Conservation (phyloP, 257 asterid genomes). For the Fraxinus quadrangulata region DNA sequence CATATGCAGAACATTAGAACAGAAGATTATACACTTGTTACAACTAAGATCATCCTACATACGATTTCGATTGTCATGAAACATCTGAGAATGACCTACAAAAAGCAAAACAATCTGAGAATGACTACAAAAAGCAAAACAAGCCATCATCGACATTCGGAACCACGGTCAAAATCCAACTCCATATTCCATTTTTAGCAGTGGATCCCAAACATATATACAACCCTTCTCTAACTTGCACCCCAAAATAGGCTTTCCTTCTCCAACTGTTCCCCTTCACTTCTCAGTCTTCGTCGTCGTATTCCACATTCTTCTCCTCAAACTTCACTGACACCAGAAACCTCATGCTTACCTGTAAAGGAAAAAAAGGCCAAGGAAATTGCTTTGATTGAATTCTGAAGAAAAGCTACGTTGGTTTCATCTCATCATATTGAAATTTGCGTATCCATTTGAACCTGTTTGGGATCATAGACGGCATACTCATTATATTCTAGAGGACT, state of each 20-base stretch:
- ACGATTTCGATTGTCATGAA: neutral
- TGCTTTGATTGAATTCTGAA: neutral
- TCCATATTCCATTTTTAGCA: neutral
- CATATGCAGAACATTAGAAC: neutral
- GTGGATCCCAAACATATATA: conserved; percentile 14
- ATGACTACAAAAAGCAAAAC: conserved; percentile 8
- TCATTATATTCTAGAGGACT: conserved; percentile 77
- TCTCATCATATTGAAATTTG: neutral
- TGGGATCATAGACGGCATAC: conserved; percentile 79
- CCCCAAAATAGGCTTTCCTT: neutral
- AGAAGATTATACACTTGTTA: neutral
- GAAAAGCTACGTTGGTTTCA: neutral
- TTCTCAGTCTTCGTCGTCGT: conserved; percentile 40
- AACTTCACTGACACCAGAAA: conserved; percentile 75
- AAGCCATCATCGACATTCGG: neutral
- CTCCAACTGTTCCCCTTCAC: neutral
- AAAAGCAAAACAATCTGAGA: conserved; percentile 4
- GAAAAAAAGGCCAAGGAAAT: neutral
- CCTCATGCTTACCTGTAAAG: conserved; percentile 60
- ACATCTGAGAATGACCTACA: neutral
- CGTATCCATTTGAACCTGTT: conserved; percentile 43
- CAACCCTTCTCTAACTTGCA: conserved; percentile 13
- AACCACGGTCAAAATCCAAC: conserved; percentile 19
- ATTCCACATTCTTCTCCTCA: conserved; percentile 67
- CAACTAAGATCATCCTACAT: neutral